Evolutionary conservation across 108 stramenopile species (phyloP), one percentile per base, ranked within the genome.

Genomic region (Nannochloropsis oceanica): DNA sequence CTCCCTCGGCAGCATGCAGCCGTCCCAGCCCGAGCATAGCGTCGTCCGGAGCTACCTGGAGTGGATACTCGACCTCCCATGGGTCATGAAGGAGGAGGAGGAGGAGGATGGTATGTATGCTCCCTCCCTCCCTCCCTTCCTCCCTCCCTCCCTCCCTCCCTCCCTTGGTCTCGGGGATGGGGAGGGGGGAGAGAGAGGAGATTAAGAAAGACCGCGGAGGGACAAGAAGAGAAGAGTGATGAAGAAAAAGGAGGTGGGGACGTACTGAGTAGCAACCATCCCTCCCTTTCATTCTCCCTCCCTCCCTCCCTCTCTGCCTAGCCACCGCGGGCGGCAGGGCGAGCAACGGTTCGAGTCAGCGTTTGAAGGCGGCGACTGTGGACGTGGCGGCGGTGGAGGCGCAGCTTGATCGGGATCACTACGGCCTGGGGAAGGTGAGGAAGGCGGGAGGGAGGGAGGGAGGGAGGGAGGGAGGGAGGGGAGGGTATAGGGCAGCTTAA

Each of bases 41-140:
- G 87, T 87, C 12, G 44, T 87, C n/a, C 79, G 83, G 14, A 82
- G 84, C 59, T 87, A 87, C 44, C 79, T 87, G 80, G 87, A 87
- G 42, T 79, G 59, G 24, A 44, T 87, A 44, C 27, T 83, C 26
- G 87, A 87, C 34, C 84, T 87, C 44, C 87, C 87, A 2, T 87
- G 87, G 87, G 42, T 44, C 3, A 8, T 12, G 0, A 20, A 84
- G 25, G 44, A 44, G 0, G 34, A 46, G 34, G 87, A 84, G 81
- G 27, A 34, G 79, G 46, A 50, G 18, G 46, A 18, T 50, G 46
- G 14, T 13, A 13, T 50, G 14, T 18, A 13, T 50, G n/a, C 18
- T 50, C 46, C 46, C 46, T 50, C 46, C 18, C 18, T 50, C 18
- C 18, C 0, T 50, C 18, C 0, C 46, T 0, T 50, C 0, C 18